Base-by-base conservation (phyloP, 2,329 filamentous ascomycete genomes). In the Alternaria gaisen region DNA sequence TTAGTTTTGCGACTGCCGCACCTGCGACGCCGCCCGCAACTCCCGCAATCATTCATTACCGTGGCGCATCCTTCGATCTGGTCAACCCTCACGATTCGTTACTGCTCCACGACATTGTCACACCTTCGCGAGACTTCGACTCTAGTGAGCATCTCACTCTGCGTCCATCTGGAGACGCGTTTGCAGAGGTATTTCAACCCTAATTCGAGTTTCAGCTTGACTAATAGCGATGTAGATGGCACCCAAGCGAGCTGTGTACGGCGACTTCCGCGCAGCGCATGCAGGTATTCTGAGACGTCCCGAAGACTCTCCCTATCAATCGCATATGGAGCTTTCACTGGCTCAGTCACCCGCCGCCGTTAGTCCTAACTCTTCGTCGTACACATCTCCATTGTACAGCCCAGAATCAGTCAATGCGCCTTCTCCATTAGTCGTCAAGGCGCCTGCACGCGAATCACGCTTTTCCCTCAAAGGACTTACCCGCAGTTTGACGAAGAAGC, bases 21-120 rank as follows among this genome's bases (percentile, higher is more conserved):
- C 75, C 73, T 3, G 74, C 59, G 14, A 79, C 76, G 5, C 77
- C 77, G 22, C 77, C 78, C 4, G 71, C 73, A 30, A 79, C 77
- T 5, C 77, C 78, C 46, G 77, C 77, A 14, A 73, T 74, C 20
- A 68, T 79, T 18, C 77, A 80, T 58, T 79, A 79, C 58, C 75
- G 77, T 24, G 78, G 78, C 46, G 66, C 77, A 3, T 80, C 78
- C 16, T 80, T 80, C 53, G 77, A 80, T 56, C 56, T 80, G 12
- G 72, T 80, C 20, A 80, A 80, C 47, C 77, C 78, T 3, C 77
- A 76, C 67, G 69, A 74, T 38, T 79, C 78, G 3, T 64, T 80
- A 16, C 58, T 72, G 10, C 60, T 76, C 41, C 75, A 76, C 53
- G 68, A 79, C 26, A 75, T 80, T 50, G 76, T 76, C 24, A 78